Conservation (phyloP, 441 rosid genomes). For the Rhodomyrtus psidioides region DNA sequence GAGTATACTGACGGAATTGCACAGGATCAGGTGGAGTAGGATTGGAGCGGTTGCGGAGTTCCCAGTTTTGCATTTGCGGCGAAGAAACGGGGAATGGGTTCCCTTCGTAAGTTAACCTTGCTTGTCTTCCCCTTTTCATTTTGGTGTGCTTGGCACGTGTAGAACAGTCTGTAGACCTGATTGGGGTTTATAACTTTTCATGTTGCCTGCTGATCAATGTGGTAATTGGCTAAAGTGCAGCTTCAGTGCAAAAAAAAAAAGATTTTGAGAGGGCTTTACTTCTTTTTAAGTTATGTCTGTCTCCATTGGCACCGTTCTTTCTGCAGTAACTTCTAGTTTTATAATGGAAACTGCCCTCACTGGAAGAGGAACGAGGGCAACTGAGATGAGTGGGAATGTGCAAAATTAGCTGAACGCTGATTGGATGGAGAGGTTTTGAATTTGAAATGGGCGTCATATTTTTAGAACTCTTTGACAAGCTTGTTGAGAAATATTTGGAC, state of each 20-base stretch:
- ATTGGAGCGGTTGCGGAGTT: slow-evolving; percentile 70
- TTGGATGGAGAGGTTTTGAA: background rate
- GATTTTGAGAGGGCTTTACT: background rate
- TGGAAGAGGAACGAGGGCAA: background rate
- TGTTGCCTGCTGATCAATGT: background rate
- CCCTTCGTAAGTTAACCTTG: slow-evolving; percentile 53
- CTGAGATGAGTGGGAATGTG: background rate
- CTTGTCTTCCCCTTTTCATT: background rate
- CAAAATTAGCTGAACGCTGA: background rate
- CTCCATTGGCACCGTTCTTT: background rate
- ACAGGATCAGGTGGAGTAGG: slow-evolving; percentile 68
- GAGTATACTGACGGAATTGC: slow-evolving; percentile 81
- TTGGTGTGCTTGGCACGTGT: background rate
- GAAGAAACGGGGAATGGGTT: slow-evolving; percentile 79
- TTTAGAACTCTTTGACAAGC: background rate
- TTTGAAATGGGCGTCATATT: background rate
- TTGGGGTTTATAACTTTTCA: background rate
- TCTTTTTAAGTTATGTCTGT: background rate
- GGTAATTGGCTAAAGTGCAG: background rate
- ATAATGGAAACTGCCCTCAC: background rate
- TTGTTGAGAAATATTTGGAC: background rate
- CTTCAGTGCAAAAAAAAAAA: background rate
- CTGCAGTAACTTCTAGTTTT: background rate
- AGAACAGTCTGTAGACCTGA: background rate
- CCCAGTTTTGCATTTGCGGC: slow-evolving; percentile 76